Base-by-base conservation (phyloP, 1,139 yeast species). In the Diutina neorugosa region DNA sequence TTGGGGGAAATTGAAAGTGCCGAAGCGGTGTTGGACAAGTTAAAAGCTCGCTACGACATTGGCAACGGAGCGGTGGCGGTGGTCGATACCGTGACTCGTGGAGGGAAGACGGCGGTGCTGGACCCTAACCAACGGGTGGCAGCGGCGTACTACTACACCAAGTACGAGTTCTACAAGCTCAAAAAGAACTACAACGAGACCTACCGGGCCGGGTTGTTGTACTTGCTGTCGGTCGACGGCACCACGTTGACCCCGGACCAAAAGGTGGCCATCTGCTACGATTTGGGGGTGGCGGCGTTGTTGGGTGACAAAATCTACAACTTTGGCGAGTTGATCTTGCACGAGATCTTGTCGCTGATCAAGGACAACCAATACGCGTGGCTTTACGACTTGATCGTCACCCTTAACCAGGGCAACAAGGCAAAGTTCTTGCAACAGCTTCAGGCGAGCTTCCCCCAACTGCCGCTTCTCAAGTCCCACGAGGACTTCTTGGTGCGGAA, bases 231-330 rank as follows among this genome's bases (percentile, higher is more conserved):
- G 21, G 69, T 77, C 49, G 84, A 82, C 54, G 58, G 60, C 9
- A 54, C 58, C n/a, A 57, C 62, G 20, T 37, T 53, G 6, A 52
- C 47, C 9, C 67, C 63, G 25, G 68, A 66, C 41, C 61, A 63
- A 57, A 59, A 64, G 52, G 23, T 46, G 14, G 74, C 71, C 56
- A 73, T 89, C 54, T 93, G 96, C 25, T 82, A 84, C 62, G 96
- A 93, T 60, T 77, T 93, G 61, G 79, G 95, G 56, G 77, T 90
- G 53, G 84, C 96, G 48, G 98, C 98, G 0, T 73, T 93, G 57
- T 74, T 93, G 60, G 98, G 98, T 51, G 96, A 90, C 63, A 84
- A 82, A 64, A 87, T 93, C 60, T 94, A 90, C 74, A 93, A 91
- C 70, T 93, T 93, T 68, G 98, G 98, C 53, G 98, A 94, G 69